phyloP scores from a whole-genome alignment of 768 basidiomycete species.

The Paxillus ammoniavirescens region DNA sequence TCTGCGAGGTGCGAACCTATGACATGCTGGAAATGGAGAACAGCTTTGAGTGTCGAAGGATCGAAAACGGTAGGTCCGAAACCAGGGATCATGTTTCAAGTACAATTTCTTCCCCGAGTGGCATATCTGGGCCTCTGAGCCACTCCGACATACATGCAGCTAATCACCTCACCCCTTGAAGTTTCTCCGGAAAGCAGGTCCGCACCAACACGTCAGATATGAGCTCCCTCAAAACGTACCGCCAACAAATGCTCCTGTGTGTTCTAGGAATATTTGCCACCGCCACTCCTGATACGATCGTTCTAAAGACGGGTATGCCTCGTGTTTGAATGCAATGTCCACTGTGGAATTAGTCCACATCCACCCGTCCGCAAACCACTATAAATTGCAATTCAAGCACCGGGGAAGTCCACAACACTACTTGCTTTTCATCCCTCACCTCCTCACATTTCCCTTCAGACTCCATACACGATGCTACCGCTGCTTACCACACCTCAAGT shows the following conservation, averaged over 20 bases:
- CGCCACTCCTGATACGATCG: background rate
- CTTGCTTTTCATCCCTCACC: background rate
- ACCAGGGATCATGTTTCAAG: background rate
- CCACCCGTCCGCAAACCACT: conserved; percentile 6
- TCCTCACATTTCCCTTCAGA: background rate
- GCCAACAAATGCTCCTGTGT: background rate
- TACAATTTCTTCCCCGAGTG: background rate
- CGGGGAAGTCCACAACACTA: background rate
- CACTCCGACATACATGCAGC: background rate
- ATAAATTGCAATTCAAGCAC: conserved; percentile 16
- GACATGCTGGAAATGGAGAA: no score
- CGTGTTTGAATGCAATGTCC: conserved; percentile 24
- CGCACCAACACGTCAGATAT: background rate
- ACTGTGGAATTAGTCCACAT: conserved; percentile 25
- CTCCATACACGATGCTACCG: conserved; percentile 6
- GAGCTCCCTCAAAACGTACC: background rate
- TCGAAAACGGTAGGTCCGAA: background rate
- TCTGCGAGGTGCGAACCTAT: no score
- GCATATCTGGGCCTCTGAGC: background rate
- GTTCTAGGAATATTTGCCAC: conserved; percentile 1
- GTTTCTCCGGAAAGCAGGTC: background rate
- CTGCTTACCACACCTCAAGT: background rate
- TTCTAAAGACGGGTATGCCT: conserved; percentile 17
- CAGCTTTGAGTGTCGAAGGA: no score
- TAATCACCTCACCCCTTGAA: background rate